Evolutionary conservation across 75 land plant genomes (phyloP).

Genomic region (Picea glauca): DNA sequence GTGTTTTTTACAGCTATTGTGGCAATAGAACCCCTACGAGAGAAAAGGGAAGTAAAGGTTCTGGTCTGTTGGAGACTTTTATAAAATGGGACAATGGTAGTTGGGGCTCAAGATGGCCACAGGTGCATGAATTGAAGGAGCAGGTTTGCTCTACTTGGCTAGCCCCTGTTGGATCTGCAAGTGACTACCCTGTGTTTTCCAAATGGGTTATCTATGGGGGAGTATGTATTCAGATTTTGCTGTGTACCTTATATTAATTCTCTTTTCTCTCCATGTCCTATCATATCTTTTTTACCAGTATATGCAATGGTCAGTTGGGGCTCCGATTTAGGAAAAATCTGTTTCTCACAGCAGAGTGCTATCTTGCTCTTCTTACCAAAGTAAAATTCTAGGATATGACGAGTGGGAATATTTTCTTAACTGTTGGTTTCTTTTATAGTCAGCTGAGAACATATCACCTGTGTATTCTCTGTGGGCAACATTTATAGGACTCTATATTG

Average conservation of each 20-base stretch:
- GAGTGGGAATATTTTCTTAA: not conserved
- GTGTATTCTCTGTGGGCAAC: slow-evolving; percentile 98
- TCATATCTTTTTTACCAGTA: not conserved
- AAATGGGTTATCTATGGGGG: slow-evolving; percentile 98
- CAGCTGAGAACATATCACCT: slow-evolving; percentile 88
- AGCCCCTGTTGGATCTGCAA: slow-evolving; percentile 98
- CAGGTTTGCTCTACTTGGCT: slow-evolving; percentile 95
- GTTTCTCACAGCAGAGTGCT: not conserved
- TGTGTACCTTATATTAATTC: not conserved
- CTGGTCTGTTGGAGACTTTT: slow-evolving; percentile 26
- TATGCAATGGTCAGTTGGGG: slow-evolving; percentile 3
- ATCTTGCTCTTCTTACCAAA: not conserved
- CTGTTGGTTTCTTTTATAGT: slow-evolving; percentile 32
- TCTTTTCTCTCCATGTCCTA: not conserved
- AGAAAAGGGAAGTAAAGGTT: slow-evolving; percentile 42
- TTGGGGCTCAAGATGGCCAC: slow-evolving; percentile 60
- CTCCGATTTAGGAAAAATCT: not conserved
- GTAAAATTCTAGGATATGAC: not conserved
- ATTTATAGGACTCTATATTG: slow-evolving; percentile 96
- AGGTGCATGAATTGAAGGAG: slow-evolving; percentile 80
- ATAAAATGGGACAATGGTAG: slow-evolving; percentile 43
- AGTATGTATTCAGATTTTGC: slow-evolving; percentile 28
- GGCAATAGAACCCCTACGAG: slow-evolving; percentile 74
- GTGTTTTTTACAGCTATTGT: slow-evolving; percentile 97
- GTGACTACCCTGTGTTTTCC: slow-evolving; percentile 92